Conservation (phyloP, 2,329 filamentous ascomycete genomes). For the Ceratocystis alfenasii region DNA sequence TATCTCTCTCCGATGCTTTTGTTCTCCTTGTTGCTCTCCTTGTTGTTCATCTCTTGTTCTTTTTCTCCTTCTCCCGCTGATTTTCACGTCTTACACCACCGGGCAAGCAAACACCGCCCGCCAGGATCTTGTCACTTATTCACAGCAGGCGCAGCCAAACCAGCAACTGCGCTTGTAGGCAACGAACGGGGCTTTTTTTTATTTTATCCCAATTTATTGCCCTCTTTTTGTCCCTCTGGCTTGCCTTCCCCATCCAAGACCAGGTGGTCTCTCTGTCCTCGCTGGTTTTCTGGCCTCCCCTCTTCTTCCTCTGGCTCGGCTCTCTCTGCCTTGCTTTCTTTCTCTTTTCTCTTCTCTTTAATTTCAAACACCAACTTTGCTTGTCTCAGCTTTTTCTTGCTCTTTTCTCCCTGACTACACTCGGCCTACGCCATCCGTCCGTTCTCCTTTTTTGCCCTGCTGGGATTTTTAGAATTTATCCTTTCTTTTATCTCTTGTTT, state of each 20-base stretch:
- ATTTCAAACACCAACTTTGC: neutral
- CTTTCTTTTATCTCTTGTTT: constrained; percentile 6
- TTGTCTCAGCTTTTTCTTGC: neutral
- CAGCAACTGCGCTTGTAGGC: neutral
- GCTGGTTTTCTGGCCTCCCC: neutral
- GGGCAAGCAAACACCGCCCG: neutral
- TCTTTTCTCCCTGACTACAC: constrained; percentile 6
- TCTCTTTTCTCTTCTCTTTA: neutral
- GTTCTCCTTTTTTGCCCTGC: neutral
- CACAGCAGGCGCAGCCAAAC: neutral
- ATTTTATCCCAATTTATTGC: neutral
- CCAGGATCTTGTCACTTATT: neutral
- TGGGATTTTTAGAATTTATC: constrained; percentile 24
- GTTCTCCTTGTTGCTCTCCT: neutral
- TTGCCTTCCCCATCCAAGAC: too few relatives aligned
- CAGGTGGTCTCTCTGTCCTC: neutral
- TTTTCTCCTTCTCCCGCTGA: neutral
- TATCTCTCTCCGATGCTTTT: neutral
- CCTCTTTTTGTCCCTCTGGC: neutral
- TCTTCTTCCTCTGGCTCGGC: neutral
- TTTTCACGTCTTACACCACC: neutral
- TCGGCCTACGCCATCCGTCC: constrained; percentile 1
- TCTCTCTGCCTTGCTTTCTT: neutral
- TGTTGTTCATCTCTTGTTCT: neutral
- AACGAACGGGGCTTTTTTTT: neutral